Evolutionary conservation across 1,284 basidiomycete species (phyloP), one percentile per base, ranked within the genome.

Genomic region (Schizophyllum amplum): DNA sequence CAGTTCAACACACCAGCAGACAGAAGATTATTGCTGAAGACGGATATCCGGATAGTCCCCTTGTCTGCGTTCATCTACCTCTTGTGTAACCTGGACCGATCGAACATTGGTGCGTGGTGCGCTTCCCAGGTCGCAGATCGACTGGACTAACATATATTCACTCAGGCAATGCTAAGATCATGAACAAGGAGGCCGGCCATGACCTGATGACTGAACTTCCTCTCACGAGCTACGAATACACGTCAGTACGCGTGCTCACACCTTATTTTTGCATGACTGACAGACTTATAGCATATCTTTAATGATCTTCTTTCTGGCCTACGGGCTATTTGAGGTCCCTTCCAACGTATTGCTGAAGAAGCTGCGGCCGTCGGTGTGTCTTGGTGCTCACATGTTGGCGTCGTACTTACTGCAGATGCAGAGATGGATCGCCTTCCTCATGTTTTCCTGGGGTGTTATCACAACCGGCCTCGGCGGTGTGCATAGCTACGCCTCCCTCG

Each of bases 311-410:
- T 63, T 71, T 57, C 65, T 73, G 55, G 67, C 69, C 13, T 72
- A 72, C 61, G 69, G 66, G n/a, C 47, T 71, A 50, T 72, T 73
- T 63, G 70, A 74, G 55, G 70, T 70, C 5, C 71, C 72, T 13
- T 72, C 71, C 20, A 76, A 73, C 59, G 68, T 71, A 57, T 62
- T 78, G 55, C 69, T 79, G 59, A 79, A 79, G 67, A 68, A 67
- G 20, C 69, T 76, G 47, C 64, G 70, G 51, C 78, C 68, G 27
- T 59, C 62, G 67, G 70, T 61, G 61, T 58, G 27, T 15, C 22
- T 25, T 21, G 47, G 4, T 22, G 23, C 26, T 46, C 20, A 4
- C 20, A 6, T 9, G 13, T 3, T 20, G 15, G 21, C 48, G 2
- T 11, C 21, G 23, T 46, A 52, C 24, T 53, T 25, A 49, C 53